phyloP scores from a whole-genome alignment of 73 alveolate genomes.

The Tetrahymena malaccensis region DNA sequence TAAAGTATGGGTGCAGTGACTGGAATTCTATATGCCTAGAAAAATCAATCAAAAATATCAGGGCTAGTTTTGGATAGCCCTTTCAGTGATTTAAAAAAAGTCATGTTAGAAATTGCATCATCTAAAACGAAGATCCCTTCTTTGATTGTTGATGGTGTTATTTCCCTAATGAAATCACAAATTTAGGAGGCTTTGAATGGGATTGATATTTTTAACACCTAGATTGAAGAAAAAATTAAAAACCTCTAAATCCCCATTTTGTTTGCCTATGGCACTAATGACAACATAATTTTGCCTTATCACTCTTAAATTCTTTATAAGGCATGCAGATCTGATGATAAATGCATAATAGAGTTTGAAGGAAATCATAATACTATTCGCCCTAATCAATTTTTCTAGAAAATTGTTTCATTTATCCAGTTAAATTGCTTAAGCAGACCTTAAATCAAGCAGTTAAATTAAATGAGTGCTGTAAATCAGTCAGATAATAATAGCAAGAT shows the following conservation, averaged over 20 bases:
- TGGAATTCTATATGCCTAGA: not conserved
- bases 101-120: not conserved
- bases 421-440: not conserved
- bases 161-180: not conserved
- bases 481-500: not conserved
- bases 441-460: not conserved
- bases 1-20: not conserved
- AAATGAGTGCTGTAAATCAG: not conserved
- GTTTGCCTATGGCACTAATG: not conserved
- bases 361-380: not conserved
- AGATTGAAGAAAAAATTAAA: not conserved
- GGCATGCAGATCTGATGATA: not conserved
- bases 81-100: not conserved
- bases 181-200: not conserved
- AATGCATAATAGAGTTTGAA: not conserved
- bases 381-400: not conserved
- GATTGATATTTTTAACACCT: not conserved
- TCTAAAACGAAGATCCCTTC: not conserved
- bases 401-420: not conserved
- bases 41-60: not conserved
- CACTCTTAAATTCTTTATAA: not conserved
- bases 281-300: not conserved
- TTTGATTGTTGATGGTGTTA: not conserved
- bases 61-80: not conserved
- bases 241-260: not conserved